phyloP scores from a whole-genome alignment of 2,329 filamentous ascomycete genomes.

The Colletotrichum gloeosporioides region DNA sequence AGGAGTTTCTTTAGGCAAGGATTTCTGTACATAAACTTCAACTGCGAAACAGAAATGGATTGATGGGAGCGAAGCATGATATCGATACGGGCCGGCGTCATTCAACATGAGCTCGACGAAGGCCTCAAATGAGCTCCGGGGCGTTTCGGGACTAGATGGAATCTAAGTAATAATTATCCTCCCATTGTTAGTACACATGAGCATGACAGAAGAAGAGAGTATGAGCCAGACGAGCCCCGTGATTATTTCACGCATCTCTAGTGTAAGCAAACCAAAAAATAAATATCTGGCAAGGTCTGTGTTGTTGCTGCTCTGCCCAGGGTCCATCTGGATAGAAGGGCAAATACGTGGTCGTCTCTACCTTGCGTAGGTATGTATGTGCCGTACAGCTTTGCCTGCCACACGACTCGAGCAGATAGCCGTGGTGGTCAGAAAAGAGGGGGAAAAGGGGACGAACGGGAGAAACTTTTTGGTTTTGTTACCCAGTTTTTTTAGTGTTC shows the following conservation, averaged over 20 bases:
- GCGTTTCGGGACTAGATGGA: constrained; percentile 3
- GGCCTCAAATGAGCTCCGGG: constrained; percentile 14
- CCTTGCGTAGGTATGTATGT: neutral
- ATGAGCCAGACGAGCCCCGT: neutral
- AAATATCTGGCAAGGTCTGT: neutral
- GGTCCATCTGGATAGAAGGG: neutral
- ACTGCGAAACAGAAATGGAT: constrained; percentile 24
- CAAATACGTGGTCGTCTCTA: neutral
- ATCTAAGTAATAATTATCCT: neutral
- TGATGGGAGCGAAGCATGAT: constrained; percentile 22
- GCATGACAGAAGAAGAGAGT: neutral
- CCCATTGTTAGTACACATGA: neutral
- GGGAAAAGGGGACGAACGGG: neutral
- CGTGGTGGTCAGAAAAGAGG: neutral
- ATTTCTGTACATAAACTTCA: constrained; percentile 24
- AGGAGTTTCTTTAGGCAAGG: constrained; percentile 9
- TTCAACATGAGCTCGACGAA: constrained; percentile 40
- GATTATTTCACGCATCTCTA: neutral
- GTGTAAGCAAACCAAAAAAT: neutral
- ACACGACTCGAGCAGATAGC: neutral
- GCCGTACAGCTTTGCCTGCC: neutral
- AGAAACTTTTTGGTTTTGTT: too few relatives aligned
- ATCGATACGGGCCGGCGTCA: constrained; percentile 28
- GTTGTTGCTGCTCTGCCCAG: neutral
- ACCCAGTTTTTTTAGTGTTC: too few relatives aligned